A percentile compares a stretch with the other conserved stretches of the same genome.
These are phyloP conservation scores for Podospora pseudocomata DNA, from an alignment of 495 filamentous ascomycete species.

Conservation along the genomic window DNA sequence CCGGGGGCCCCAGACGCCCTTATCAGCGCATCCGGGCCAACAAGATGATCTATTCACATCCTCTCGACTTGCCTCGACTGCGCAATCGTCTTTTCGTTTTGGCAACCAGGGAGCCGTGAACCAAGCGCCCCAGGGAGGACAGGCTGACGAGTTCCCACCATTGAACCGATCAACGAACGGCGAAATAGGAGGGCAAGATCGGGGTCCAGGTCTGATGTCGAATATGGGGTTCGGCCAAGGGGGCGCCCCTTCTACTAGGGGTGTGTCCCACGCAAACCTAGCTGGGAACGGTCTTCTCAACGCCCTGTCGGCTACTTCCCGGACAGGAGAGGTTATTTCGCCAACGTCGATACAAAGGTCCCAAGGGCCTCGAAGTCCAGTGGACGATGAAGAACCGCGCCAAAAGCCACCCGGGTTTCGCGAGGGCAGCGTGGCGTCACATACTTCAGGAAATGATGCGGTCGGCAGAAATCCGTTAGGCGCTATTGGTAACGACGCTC, in stretches of 20 bases:
- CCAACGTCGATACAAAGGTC: slow-evolving; percentile 37
- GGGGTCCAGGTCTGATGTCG: slow-evolving; percentile 60
- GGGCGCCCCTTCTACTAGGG: slow-evolving; percentile 29
- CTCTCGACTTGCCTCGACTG: slow-evolving; percentile 47
- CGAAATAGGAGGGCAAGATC: slow-evolving; percentile 67
- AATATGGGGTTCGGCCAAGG: slow-evolving; percentile 59
- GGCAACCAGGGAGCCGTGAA: slow-evolving; percentile 49
- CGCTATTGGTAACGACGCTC: slow-evolving; percentile 44
- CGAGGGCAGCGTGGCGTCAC: slow-evolving; percentile 37
- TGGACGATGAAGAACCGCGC: slow-evolving; percentile 37
- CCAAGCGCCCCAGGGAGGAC: slow-evolving; percentile 62
- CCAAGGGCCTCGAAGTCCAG: slow-evolving; percentile 40
- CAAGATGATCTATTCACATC: slow-evolving; percentile 60
- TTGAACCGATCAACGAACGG: slow-evolving; percentile 67
- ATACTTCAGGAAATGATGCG: slow-evolving; percentile 36
- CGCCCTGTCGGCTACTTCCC: slow-evolving; percentile 51
- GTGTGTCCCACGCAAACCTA: slow-evolving; percentile 29
- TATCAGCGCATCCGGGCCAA: slow-evolving; percentile 50
- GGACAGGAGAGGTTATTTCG: slow-evolving; percentile 40
- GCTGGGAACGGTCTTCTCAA: slow-evolving; percentile 57
- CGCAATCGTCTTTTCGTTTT: slow-evolving; percentile 59
- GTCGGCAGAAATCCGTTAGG: slow-evolving; percentile 40
- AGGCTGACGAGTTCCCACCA: slow-evolving; percentile 81
- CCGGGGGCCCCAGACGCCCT: slow-evolving; percentile 58
- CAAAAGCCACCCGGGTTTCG: slow-evolving; percentile 44